A percentile compares a stretch with the other conserved stretches of the same genome.
These are phyloP conservation scores for Aphanomyces cochlioides DNA, from an alignment of 352 stramenopile genomes.

Conservation along the genomic window DNA sequence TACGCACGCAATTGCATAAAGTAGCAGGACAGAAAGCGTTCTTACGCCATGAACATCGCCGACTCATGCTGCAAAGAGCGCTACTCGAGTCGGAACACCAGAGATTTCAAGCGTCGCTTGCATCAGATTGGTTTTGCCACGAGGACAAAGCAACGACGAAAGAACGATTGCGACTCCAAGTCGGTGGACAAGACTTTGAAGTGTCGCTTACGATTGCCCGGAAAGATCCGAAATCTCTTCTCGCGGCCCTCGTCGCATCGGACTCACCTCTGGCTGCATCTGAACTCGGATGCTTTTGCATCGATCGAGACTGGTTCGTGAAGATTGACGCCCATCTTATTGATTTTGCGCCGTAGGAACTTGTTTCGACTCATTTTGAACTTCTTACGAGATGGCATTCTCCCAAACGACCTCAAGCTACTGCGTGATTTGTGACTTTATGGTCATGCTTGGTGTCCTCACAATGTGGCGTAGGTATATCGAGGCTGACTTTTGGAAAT, in stretches of 20 bases:
- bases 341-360: slow-evolving; percentile 37
- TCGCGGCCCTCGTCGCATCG: slow-evolving; percentile 59
- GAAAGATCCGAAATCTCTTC: slow-evolving; percentile 57
- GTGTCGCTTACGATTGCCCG: slow-evolving; percentile 45
- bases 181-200: slow-evolving; percentile 72
- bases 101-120: slow-evolving; percentile 63
- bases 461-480: slow-evolving; percentile 50
- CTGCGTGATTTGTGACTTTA: slow-evolving; percentile 32
- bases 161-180: slow-evolving; percentile 53
- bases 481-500: slow-evolving; percentile 80
- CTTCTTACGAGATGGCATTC: slow-evolving; percentile 69
- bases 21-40: slow-evolving; percentile 45
- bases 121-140: slow-evolving; percentile 72
- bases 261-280: slow-evolving; percentile 54
- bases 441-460: not conserved
- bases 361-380: slow-evolving; percentile 74
- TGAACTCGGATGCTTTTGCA: slow-evolving; percentile 67
- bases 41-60: slow-evolving; percentile 73
- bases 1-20: slow-evolving; percentile 26
- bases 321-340: not conserved
- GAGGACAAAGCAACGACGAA: not conserved
- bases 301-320: slow-evolving; percentile 63
- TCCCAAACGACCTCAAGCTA: slow-evolving; percentile 62
- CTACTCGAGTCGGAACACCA: slow-evolving; percentile 68
- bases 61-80: slow-evolving; percentile 67